Evolutionary conservation across 768 basidiomycete genomes (phyloP), one percentile per base, ranked within the genome.

Genomic region (Suillus subalutaceus): DNA sequence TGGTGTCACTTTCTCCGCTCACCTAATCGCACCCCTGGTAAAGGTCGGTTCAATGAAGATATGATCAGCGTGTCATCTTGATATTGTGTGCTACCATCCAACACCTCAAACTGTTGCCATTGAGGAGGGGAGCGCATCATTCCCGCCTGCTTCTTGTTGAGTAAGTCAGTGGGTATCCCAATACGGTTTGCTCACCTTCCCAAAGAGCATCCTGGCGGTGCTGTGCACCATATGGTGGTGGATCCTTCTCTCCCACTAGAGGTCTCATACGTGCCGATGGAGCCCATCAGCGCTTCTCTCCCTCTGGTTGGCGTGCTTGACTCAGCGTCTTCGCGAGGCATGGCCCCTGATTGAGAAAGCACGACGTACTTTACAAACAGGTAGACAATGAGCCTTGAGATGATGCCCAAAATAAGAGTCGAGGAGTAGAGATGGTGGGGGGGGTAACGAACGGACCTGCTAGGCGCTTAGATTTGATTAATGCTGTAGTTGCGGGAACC

Each of bases 1-100:
- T 5, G 1, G 38, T 10, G 8, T 1, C 0, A 59, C 1, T 1
- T 26, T 41, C 23, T 41, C 12, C 26, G 6, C 40, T 59, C 16
- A 59, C 58, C 58, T 26, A 41, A 40, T 30, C 40, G 16, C 18
- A 59, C 58, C 12, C 58, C 58, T 20, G 40, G 58, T 41, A 59
- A 41, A 59, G 58, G 58, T 18, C 58, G 58, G 10, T 30, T 18
- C 26, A 0, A 10, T 18, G 40, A 41, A n/a, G 1, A 0, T 0
- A 30, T 41, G 8, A 0, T 0, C 1, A 59, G 2, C 6, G 5
- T 30, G 16, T 41, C 6, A 1, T 59, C 58, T 30, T 59, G 38
- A 59, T 59, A 59, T 0, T 0, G 2, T 20, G 26, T 30, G 12
- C 0, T 0, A 59, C 1, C 23, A 6, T 26, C 40, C 9, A 1